phyloP scores from a whole-genome alignment of 257 asterid species.

The Eustoma russellianum region DNA sequence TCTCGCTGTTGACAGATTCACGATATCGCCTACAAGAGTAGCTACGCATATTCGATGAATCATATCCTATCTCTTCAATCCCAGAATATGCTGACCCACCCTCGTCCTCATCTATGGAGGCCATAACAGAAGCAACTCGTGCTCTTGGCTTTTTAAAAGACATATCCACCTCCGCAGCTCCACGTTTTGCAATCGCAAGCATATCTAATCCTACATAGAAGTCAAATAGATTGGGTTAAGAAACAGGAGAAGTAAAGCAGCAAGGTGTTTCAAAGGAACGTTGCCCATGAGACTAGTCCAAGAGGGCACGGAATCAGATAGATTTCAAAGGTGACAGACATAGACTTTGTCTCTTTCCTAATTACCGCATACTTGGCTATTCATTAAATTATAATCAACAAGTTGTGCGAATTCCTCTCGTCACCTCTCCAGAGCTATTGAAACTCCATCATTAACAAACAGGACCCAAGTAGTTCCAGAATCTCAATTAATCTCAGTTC shows the following conservation, averaged over 20 bases:
- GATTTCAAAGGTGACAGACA: neutral
- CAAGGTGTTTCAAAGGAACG: neutral
- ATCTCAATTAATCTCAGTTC: no score
- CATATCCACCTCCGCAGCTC: constrained; percentile 35
- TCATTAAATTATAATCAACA: no score
- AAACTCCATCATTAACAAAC: no score
- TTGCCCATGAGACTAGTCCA: neutral
- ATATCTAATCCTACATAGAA: constrained; percentile 55
- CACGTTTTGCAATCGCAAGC: constrained; percentile 58
- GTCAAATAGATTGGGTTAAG: neutral
- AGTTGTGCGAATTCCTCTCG: no score
- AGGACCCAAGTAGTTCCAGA: no score
- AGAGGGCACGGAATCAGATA: neutral
- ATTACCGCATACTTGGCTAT: no score
- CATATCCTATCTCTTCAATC: constrained; percentile 41
- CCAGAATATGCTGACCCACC: constrained; percentile 35
- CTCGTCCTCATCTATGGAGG: constrained; percentile 63
- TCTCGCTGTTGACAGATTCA: constrained; percentile 34
- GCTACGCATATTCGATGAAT: constrained; percentile 18
- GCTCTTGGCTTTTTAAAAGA: constrained; percentile 65
- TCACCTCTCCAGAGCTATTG: no score
- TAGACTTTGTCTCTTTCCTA: no score
- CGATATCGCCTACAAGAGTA: constrained; percentile 50
- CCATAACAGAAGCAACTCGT: constrained; percentile 48
- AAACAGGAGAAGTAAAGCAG: constrained; percentile 3